Evolutionary conservation across 768 basidiomycete genomes (phyloP).

Genomic region (Rhodosporidiobolus odoratus): DNA sequence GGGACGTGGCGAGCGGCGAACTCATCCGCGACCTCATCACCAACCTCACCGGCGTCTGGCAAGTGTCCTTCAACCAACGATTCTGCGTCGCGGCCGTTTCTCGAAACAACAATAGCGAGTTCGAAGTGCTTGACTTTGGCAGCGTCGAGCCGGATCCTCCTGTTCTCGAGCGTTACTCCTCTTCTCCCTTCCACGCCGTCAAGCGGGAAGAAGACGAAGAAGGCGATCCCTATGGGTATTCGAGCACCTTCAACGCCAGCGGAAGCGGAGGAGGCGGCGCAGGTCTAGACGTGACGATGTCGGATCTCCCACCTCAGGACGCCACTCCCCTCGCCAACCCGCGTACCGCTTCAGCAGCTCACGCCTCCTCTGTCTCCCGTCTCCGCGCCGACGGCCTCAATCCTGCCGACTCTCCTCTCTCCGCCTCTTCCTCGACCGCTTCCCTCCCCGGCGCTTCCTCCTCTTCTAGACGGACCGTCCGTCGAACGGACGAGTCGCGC

Average conservation of each 20-base stretch:
- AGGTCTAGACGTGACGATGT: not conserved
- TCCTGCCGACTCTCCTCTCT: not conserved
- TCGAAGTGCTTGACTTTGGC: conserved; percentile 47
- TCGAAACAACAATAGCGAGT: conserved; percentile 46
- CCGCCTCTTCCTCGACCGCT: not conserved
- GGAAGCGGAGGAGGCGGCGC: not conserved
- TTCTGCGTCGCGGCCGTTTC: conserved; percentile 81
- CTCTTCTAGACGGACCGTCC: not conserved
- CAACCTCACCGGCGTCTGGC: conserved; percentile 93
- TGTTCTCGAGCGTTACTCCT: not conserved
- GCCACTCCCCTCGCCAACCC: not conserved
- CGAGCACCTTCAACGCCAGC: not conserved
- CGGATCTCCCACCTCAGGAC: not conserved
- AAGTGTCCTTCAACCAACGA: conserved; percentile 87
- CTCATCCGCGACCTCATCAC: conserved; percentile 82
- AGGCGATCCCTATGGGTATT: too few relatives aligned
- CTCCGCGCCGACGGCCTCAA: not conserved
- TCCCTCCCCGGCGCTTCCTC: not conserved
- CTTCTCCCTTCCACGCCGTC: not conserved
- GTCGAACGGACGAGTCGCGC: not conserved
- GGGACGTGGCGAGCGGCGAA: conserved; percentile 83
- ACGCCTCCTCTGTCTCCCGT: not conserved
- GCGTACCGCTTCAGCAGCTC: too few relatives aligned
- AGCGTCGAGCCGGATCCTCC: conserved; percentile 12
- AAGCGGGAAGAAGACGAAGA: conserved; percentile 1